These are phyloP conservation scores for Corchorus capsularis DNA, from an alignment of 345 rosid genomes.

Conservation along the genomic window DNA sequence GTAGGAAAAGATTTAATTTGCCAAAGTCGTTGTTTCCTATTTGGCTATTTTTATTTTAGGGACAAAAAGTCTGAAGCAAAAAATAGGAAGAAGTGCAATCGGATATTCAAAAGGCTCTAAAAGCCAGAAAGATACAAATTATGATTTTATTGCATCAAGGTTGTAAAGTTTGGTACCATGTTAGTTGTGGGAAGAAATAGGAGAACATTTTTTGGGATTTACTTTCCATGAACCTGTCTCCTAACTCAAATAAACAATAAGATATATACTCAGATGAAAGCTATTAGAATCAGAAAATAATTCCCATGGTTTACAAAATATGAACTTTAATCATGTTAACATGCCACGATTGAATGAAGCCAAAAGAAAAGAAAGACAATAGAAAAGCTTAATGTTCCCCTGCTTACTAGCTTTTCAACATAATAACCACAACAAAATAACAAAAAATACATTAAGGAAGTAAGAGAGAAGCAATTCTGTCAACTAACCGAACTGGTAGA, in stretches of 20 bases:
- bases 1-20: background rate
- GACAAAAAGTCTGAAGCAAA: background rate
- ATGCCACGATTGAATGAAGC: background rate
- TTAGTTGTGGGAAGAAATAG: background rate
- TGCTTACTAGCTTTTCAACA: background rate
- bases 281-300: no score
- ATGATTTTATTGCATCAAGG: background rate
- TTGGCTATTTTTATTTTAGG: background rate
- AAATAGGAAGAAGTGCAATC: background rate
- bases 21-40: background rate
- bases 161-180: background rate
- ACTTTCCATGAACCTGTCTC: background rate
- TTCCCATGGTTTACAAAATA: no score
- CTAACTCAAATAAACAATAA: background rate
- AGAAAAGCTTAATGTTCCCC: background rate
- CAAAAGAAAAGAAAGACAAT: background rate
- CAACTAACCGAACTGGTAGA: constrained; percentile 44
- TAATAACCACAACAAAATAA: background rate
- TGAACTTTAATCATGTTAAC: background rate
- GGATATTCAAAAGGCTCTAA: background rate
- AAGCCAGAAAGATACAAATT: background rate
- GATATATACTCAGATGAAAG: background rate
- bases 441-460: background rate
- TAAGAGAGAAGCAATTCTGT: background rate
- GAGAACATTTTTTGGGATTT: background rate